Percentiles rank a stretch among this genome's conserved stretches.
These are phyloP conservation scores for Pharus latifolius DNA, from an alignment of 176 grass and related monocot species.

Conservation along the genomic window DNA sequence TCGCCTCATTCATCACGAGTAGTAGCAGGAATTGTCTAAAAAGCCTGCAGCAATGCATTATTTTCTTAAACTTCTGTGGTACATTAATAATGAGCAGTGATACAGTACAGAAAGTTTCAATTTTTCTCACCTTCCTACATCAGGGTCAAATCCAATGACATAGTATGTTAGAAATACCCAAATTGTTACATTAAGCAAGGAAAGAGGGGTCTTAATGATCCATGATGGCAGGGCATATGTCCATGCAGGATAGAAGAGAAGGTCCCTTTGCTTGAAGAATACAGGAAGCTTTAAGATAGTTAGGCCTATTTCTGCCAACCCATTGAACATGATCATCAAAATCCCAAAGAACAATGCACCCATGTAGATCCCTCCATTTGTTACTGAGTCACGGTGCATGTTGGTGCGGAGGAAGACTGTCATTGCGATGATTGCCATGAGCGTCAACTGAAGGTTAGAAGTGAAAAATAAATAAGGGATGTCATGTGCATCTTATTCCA, in stretches of 20 bases:
- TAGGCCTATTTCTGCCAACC: conserved; percentile 58
- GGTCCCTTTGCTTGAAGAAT: conserved; percentile 83
- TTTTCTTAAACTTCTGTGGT: not conserved
- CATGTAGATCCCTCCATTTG: conserved; percentile 47
- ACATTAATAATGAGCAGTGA: not conserved
- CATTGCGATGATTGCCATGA: conserved; percentile 59
- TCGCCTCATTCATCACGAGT: conserved; percentile 41
- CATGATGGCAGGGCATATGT: conserved; percentile 58
- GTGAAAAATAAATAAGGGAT: not conserved
- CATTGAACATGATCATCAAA: conserved; percentile 64
- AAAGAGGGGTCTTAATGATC: conserved; percentile 52
- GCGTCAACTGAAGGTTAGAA: conserved; percentile 11
- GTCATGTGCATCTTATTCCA: not conserved
- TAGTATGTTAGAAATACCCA: conserved; percentile 78
- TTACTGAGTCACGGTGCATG: conserved; percentile 26
- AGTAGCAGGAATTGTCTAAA: conserved; percentile 62
- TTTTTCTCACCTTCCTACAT: conserved; percentile 40
- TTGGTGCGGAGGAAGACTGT: conserved; percentile 63
- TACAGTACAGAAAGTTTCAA: not conserved
- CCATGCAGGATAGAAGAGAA: conserved; percentile 75
- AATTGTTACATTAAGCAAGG: conserved; percentile 52
- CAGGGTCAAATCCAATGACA: conserved; percentile 73
- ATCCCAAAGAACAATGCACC: conserved; percentile 57
- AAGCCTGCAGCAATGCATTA: conserved; percentile 29
- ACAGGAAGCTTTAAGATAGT: conserved; percentile 61